Percentiles rank a stretch among this genome's conserved stretches.
phyloP scores from a whole-genome alignment of 2,329 filamentous ascomycete genomes.

The Dothistroma pini region DNA sequence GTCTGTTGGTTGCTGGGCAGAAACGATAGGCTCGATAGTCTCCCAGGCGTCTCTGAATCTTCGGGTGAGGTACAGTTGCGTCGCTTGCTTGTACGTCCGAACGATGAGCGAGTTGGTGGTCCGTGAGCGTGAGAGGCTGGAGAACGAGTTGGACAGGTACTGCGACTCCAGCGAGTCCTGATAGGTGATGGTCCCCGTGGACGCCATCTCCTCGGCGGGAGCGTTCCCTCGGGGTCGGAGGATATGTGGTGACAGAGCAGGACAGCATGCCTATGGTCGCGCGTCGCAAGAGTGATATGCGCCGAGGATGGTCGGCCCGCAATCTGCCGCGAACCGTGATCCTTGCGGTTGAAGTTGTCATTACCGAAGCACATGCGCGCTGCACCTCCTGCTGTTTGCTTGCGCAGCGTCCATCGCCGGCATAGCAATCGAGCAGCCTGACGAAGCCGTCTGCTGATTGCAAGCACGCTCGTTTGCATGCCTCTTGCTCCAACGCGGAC shows the following conservation, averaged over 20 bases:
- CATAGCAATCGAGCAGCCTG: background rate
- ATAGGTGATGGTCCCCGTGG: slow-evolving; percentile 44
- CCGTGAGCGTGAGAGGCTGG: slow-evolving; percentile 64
- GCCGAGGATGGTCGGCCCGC: background rate
- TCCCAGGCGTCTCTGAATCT: slow-evolving; percentile 85
- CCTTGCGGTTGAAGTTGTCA: background rate
- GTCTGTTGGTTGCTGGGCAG: slow-evolving; percentile 41
- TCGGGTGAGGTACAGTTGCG: slow-evolving; percentile 90
- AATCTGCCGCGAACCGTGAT: background rate
- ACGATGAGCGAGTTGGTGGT: slow-evolving; percentile 71
- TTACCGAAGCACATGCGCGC: background rate
- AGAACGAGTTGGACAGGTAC: slow-evolving; percentile 63
- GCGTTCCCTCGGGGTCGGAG: background rate
- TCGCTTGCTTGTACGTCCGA: slow-evolving; percentile 90
- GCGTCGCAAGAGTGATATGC: background rate
- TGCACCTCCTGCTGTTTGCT: background rate
- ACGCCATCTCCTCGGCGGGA: slow-evolving; percentile 25
- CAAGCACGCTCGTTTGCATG: slow-evolving; percentile 6
- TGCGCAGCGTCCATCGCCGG: background rate
- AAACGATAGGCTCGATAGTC: slow-evolving; percentile 78
- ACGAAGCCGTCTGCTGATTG: background rate
- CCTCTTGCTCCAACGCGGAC: background rate
- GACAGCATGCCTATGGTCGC: background rate
- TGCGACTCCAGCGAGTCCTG: slow-evolving; percentile 53
- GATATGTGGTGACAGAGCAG: background rate